Conservation (phyloP, 305 asterid genomes). For the Salvia sclarea region DNA sequence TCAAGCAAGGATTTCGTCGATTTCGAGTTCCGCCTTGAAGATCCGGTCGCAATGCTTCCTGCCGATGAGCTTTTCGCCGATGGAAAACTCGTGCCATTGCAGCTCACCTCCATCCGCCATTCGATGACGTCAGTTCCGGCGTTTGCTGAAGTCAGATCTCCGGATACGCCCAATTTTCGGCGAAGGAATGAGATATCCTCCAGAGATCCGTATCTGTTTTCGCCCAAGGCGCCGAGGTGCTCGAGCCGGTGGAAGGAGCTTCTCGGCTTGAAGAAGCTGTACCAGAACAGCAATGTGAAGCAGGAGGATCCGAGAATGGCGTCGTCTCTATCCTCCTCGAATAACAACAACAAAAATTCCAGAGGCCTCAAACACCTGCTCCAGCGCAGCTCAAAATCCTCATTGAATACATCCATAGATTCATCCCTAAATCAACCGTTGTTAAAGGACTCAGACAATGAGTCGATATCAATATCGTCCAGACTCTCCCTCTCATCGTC, state of each 20-base stretch:
- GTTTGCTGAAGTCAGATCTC: constrained; percentile 39
- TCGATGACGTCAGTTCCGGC: constrained; percentile 35
- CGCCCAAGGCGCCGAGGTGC: constrained; percentile 92
- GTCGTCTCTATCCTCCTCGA: constrained; percentile 36
- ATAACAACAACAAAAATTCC: constrained; percentile 39
- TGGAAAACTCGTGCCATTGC: constrained; percentile 80
- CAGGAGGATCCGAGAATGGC: constrained; percentile 52
- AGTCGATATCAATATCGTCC: constrained; percentile 44
- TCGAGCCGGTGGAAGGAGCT: constrained; percentile 92
- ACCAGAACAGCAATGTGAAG: constrained; percentile 49
- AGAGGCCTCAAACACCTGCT: constrained; percentile 61
- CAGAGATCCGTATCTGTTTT: constrained; percentile 69
- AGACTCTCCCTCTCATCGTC: constrained; percentile 82
- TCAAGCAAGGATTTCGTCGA: constrained; percentile 49
- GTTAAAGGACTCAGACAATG: constrained; percentile 58
- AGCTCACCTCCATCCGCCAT: constrained; percentile 50
- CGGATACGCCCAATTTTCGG: constrained; percentile 46
- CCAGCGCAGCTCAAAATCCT: constrained; percentile 66
- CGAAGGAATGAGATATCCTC: constrained; percentile 56
- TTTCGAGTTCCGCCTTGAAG: constrained; percentile 88
- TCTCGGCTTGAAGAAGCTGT: constrained; percentile 69
- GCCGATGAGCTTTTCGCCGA: constrained; percentile 92
- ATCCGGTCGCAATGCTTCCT: constrained; percentile 76
- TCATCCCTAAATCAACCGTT: constrained; percentile 62
- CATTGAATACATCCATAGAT: constrained; percentile 48